phyloP scores from a whole-genome alignment of 2,329 filamentous ascomycete genomes.

The Neoscytalidium dimidiatum region DNA sequence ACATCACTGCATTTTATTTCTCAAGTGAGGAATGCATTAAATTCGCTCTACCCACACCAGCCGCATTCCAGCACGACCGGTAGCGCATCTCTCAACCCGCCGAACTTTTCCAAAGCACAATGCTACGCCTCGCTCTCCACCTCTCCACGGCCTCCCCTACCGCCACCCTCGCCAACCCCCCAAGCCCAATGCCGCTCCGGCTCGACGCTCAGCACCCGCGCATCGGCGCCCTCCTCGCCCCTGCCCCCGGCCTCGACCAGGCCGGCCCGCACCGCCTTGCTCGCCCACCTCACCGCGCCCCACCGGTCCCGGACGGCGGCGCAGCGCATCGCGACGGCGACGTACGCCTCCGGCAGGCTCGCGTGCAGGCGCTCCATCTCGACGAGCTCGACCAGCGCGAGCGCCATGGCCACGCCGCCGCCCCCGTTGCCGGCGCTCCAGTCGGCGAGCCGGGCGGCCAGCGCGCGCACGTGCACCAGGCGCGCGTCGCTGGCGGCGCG shows the following conservation, averaged over 20 bases:
- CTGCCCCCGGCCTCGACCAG: slow-evolving; percentile 35
- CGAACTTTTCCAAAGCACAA: too few relatives aligned
- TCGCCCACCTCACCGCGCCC: slow-evolving; percentile 34
- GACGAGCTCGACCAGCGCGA: slow-evolving; percentile 39
- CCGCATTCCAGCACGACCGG: too few relatives aligned
- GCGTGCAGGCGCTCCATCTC: slow-evolving; percentile 39
- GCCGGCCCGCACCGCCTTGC: slow-evolving; percentile 28
- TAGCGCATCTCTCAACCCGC: too few relatives aligned
- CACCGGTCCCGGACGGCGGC: slow-evolving; percentile 35
- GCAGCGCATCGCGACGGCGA: slow-evolving; percentile 42
- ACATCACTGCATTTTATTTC: too few relatives aligned
- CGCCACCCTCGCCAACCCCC: slow-evolving; percentile 30
- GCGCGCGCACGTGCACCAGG: slow-evolving; percentile 34
- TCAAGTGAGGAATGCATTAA: too few relatives aligned
- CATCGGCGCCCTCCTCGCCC: slow-evolving; percentile 30
- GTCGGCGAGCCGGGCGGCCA: slow-evolving; percentile 32
- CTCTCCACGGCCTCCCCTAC: too few relatives aligned
- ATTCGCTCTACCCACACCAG: too few relatives aligned
- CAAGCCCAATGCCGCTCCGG: slow-evolving; percentile 36
- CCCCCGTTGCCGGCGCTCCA: slow-evolving; percentile 28
- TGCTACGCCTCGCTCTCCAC: too few relatives aligned
- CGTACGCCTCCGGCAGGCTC: slow-evolving; percentile 40
- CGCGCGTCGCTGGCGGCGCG: slow-evolving; percentile 35
- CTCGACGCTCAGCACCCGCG: slow-evolving; percentile 31
- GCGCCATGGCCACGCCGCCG: slow-evolving; percentile 34